Base-by-base conservation (phyloP, 1,139 yeast genomes). In the Hansenula lynferdii region DNA sequence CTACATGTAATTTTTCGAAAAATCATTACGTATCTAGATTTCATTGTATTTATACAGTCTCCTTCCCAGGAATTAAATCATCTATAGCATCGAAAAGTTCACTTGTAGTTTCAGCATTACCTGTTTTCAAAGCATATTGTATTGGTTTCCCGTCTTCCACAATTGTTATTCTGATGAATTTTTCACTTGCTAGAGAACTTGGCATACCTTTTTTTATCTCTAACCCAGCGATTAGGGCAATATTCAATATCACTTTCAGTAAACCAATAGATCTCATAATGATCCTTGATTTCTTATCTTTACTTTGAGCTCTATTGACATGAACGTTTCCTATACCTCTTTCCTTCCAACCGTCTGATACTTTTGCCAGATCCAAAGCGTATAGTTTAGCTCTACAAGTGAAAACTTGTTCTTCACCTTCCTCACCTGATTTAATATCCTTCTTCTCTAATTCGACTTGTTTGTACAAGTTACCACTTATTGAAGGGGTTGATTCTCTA, bases 221-320 rank as follows among this genome's bases (percentile, higher is more conserved):
- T 15, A 87, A 75, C 11, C 69, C 72, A 34, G 71, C 62, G 1
- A 71, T 66, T 27, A 94, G 65, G 17, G 89, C 83, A 38, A 80
- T 65, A 60, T 94, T 94, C 48, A 94, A 67, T 24, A 92, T 80
- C 20, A 92, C 94, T 47, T 90, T 77, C 45, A 87, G 70, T 25
- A 87, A 75, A 2, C 96, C 96, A 47, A 85, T 86, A 5, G 96
- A 81, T 57, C 99, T 77, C 97, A 94, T 90, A 5, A 92, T 84
- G 21, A 92, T 60, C 49, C 97, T 70, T 3, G 77, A 63, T 17
- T 58, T 59, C 37, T 64, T 60, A 1, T 45, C 53, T 1, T 50
- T 51, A 34, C 44, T 49, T 32, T 50, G 48, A 41, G 62, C 37
- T 63, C 75, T 74, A 60, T 92, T 92, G 28, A 94, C 74, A 59